These are phyloP conservation scores for Diaporthe vaccinii DNA, from an alignment of 2,329 filamentous ascomycete species.

Conservation along the genomic window DNA sequence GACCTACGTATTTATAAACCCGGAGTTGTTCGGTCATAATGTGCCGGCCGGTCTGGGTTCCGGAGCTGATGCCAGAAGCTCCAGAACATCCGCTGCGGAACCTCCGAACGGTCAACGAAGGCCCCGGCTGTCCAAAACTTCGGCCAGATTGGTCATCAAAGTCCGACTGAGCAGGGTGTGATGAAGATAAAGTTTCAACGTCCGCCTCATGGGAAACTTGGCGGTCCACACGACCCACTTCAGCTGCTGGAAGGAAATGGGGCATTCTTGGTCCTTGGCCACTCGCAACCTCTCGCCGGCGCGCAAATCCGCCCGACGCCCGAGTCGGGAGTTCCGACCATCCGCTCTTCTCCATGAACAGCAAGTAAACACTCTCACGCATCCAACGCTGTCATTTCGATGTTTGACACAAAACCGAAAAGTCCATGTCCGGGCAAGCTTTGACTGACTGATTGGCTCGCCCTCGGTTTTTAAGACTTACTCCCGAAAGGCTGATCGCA, in stretches of 20 bases:
- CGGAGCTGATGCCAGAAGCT: too few relatives aligned
- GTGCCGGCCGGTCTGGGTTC: too few relatives aligned
- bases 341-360: not conserved
- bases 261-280: not conserved
- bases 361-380: not conserved
- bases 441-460: not conserved
- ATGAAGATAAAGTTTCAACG: not conserved
- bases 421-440: not conserved
- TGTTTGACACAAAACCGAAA: not conserved
- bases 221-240: not conserved
- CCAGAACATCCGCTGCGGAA: too few relatives aligned
- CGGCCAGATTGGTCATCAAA: slow-evolving; percentile 1
- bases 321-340: not conserved
- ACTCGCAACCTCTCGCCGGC: not conserved
- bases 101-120: not conserved
- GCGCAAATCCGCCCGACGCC: not conserved
- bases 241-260: not conserved
- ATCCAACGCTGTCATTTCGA: not conserved
- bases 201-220: not conserved
- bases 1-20: too few relatives aligned
- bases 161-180: not conserved
- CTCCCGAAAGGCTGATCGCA: not conserved
- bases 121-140: not conserved
- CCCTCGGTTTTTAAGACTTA: not conserved
- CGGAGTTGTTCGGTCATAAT: not conserved